Base-by-base conservation (phyloP, 192 early-diverging fungal genomes). In the Chytriomyces confervae region DNA sequence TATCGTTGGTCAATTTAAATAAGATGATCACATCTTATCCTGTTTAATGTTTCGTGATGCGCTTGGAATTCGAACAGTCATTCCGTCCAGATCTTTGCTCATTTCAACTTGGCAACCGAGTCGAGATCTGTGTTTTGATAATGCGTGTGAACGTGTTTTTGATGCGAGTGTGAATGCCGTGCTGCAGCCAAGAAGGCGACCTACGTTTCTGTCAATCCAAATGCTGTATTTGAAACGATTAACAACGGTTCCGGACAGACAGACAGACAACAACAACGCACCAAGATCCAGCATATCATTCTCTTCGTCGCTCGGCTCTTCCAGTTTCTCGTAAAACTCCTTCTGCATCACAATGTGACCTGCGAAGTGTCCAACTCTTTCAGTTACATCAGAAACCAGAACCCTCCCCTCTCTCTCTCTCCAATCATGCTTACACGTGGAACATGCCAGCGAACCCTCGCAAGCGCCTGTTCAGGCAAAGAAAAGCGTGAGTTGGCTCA, bases 281-380 rank as follows among this genome's bases (percentile, higher is more conserved):
- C 36, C 36, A 77, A 98, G 77, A 86, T 98, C 97, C 57, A 98
- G 82, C 96, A 98, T 97, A 82, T 98, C 97, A 78, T 97, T 96
- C 75, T 98, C 97, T 79, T 98, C 97, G 81, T 98, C 97, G 6
- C 92, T 89, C 3, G 97, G 97, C 80, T 97, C 96, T 23, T 93
- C 93, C 65, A 98, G 86, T 73, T 89, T 91, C 48, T 94, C 89
- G 83, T 91, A 98, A 72, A 92, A 90, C 36, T 92, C 83, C 27
- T 89, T 90, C 1, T 94, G 93, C 70, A 95, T 81, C 29, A 98
- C 93, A 45, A 98, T 92, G 81, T 98, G 97, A 84, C 85, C 36
- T 36, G 36, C 2, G 36, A 36, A 36, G 0, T 36, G 36, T 4
- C 36, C 36, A n/a, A 36, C 36, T 36, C 36, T 3, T 36, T 36